These are phyloP conservation scores for Neonectria punicea DNA, from an alignment of 2,329 filamentous ascomycete species.

Conservation along the genomic window DNA sequence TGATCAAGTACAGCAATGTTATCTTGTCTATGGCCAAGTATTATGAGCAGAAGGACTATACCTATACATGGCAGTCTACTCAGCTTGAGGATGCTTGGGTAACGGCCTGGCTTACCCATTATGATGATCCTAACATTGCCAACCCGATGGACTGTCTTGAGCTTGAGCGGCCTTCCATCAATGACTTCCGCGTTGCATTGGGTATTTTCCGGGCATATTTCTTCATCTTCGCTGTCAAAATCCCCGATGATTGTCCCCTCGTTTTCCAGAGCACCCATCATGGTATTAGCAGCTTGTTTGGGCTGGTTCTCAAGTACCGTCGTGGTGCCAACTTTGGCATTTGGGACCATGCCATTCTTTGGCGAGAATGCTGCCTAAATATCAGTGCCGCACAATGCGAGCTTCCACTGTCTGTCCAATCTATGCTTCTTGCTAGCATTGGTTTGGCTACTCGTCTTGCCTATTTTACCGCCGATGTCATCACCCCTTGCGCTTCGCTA, in stretches of 20 bases:
- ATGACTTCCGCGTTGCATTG: conserved; percentile 27
- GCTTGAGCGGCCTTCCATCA: conserved; percentile 28
- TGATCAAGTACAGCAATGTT: conserved; percentile 33
- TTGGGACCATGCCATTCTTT: conserved; percentile 36
- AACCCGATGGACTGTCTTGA: conserved; percentile 28
- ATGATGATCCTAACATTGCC: conserved; percentile 28
- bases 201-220: conserved; percentile 31
- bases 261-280: conserved; percentile 36
- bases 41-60: conserved; percentile 34
- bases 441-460: conserved; percentile 32
- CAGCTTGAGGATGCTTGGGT: conserved; percentile 26
- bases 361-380: conserved; percentile 34
- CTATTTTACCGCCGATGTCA: conserved; percentile 35
- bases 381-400: conserved; percentile 33
- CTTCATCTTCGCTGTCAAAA: conserved; percentile 30
- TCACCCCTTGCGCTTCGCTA: conserved; percentile 33
- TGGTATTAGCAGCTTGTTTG: conserved; percentile 33
- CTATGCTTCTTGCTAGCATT: conserved; percentile 32
- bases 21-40: conserved; percentile 33
- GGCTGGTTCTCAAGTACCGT: conserved; percentile 29
- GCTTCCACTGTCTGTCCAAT: conserved; percentile 31
- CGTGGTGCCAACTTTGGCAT: conserved; percentile 33
- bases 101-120: conserved; percentile 28
- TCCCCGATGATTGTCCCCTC: conserved; percentile 29
- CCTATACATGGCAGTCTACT: conserved; percentile 27